Evolutionary conservation across 345 rosid species (phyloP).

Genomic region (Pseudoturritis turrita): DNA sequence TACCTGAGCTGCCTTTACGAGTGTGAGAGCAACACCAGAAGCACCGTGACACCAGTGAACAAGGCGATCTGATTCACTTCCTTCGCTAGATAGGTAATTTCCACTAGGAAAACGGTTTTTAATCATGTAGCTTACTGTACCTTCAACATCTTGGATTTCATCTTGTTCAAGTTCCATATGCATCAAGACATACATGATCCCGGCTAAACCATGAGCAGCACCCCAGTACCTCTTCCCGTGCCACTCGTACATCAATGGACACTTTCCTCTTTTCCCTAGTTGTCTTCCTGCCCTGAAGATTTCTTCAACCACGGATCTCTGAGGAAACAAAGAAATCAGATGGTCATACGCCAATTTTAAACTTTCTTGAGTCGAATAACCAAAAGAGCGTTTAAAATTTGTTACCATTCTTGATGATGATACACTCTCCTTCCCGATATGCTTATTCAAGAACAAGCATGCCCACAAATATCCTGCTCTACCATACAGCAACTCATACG

Average conservation of each 20-base stretch:
- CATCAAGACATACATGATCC: slow-evolving; percentile 63
- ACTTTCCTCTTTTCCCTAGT: slow-evolving; percentile 30
- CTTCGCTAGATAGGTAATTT: slow-evolving; percentile 57
- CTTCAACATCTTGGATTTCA: slow-evolving; percentile 55
- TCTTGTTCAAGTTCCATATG: slow-evolving; percentile 52
- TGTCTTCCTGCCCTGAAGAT: slow-evolving; percentile 48
- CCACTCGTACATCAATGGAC: slow-evolving; percentile 68
- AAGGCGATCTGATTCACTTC: slow-evolving; percentile 41
- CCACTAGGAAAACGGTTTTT: slow-evolving; percentile 48
- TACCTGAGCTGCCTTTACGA: slow-evolving; percentile 65
- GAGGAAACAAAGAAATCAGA: background rate
- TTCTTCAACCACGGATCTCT: slow-evolving; percentile 53
- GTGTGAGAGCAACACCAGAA: slow-evolving; percentile 63
- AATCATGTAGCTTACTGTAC: slow-evolving; percentile 51
- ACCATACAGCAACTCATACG: slow-evolving; percentile 61
- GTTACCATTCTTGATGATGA: slow-evolving; percentile 39
- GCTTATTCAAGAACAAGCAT: slow-evolving; percentile 51
- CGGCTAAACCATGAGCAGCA: slow-evolving; percentile 73
- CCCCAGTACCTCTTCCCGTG: slow-evolving; percentile 73
- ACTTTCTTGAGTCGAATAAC: background rate
- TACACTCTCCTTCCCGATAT: slow-evolving; percentile 41
- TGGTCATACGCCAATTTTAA: background rate
- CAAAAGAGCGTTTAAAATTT: background rate
- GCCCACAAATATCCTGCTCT: slow-evolving; percentile 72
- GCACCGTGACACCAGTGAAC: slow-evolving; percentile 88